Evolutionary conservation across 108 stramenopile genomes (phyloP).

Genomic region (Cylindrotheca closterium): DNA sequence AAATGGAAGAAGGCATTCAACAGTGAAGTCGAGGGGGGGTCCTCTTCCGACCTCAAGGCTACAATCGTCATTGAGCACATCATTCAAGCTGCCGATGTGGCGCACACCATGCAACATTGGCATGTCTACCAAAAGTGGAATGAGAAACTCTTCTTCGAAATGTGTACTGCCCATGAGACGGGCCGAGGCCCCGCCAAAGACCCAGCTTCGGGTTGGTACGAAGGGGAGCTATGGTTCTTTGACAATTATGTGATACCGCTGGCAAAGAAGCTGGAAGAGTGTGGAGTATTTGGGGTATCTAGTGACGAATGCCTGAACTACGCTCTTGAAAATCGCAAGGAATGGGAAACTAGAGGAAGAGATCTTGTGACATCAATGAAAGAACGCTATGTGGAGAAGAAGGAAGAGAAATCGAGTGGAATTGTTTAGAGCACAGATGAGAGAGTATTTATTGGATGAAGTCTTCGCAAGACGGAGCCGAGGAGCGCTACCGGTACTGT

Average conservation of each 20-base stretch:
- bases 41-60: slow-evolving; percentile 25
- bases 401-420: background rate
- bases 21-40: background rate
- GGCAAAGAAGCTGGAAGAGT: slow-evolving; percentile 31
- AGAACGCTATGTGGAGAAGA: slow-evolving; percentile 2
- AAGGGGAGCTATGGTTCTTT: slow-evolving; percentile 33
- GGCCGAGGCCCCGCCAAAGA: slow-evolving; percentile 31
- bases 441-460: background rate
- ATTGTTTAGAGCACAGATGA: background rate
- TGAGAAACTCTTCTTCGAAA: slow-evolving; percentile 38
- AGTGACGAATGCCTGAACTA: slow-evolving; percentile 22
- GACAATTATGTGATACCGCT: slow-evolving; percentile 32
- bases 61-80: slow-evolving; percentile 48
- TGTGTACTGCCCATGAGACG: slow-evolving; percentile 32
- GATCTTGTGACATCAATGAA: slow-evolving; percentile 10
- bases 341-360: slow-evolving; percentile 19
- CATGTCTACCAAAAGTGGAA: slow-evolving; percentile 56
- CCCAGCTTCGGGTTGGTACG: slow-evolving; percentile 45
- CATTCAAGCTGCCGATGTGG: slow-evolving; percentile 53
- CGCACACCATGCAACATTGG: slow-evolving; percentile 62
- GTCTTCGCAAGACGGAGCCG: background rate
- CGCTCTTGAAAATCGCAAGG: slow-evolving; percentile 15
- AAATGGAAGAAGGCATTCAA: slow-evolving; percentile 30
- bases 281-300: slow-evolving; percentile 20
- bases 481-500: background rate